Percentiles rank a stretch among this genome's conserved stretches.
Evolutionary conservation across 306 rosid genomes (phyloP).

Genomic region (Nissolia schottii): DNA sequence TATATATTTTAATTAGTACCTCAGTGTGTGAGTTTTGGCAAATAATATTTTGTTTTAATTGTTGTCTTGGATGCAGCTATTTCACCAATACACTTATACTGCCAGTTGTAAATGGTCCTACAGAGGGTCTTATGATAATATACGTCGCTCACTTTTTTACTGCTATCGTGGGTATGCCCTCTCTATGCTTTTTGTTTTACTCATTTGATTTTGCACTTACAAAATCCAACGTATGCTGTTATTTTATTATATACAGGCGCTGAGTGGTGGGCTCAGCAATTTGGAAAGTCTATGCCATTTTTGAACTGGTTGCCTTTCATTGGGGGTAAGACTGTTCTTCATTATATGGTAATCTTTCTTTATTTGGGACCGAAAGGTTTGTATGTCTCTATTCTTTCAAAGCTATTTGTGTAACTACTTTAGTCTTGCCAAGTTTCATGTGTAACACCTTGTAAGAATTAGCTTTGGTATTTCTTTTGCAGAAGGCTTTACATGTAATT

Average conservation of each 20-base stretch:
- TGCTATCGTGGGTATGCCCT: conserved; percentile 75
- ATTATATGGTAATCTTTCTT: not conserved
- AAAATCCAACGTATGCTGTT: not conserved
- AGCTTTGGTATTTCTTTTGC: not conserved
- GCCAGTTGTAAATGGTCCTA: conserved; percentile 91
- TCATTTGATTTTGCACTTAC: not conserved
- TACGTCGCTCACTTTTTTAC: conserved; percentile 72
- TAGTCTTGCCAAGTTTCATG: not conserved
- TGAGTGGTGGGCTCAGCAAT: conserved; percentile 82
- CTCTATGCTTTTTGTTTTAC: not conserved
- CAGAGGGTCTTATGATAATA: conserved; percentile 92
- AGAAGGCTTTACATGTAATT: not conserved
- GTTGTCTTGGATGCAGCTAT: conserved; percentile 55
- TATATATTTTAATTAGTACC: conserved; percentile 2
- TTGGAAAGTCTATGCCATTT: conserved; percentile 69
- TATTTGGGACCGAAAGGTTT: conserved; percentile 7
- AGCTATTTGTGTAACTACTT: not conserved
- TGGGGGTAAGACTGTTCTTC: conserved; percentile 44
- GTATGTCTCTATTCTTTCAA: not conserved
- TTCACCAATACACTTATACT: conserved; percentile 88
- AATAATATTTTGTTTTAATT: conserved; percentile 10
- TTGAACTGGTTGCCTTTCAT: conserved; percentile 73
- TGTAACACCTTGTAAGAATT: not conserved
- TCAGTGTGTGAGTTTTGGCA: not conserved
- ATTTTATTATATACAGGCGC: conserved; percentile 55